Percentiles rank a stretch among this genome's conserved stretches.
Evolutionary conservation across 805 yeast genomes (phyloP).

Genomic region (Dipodascus albidus): DNA sequence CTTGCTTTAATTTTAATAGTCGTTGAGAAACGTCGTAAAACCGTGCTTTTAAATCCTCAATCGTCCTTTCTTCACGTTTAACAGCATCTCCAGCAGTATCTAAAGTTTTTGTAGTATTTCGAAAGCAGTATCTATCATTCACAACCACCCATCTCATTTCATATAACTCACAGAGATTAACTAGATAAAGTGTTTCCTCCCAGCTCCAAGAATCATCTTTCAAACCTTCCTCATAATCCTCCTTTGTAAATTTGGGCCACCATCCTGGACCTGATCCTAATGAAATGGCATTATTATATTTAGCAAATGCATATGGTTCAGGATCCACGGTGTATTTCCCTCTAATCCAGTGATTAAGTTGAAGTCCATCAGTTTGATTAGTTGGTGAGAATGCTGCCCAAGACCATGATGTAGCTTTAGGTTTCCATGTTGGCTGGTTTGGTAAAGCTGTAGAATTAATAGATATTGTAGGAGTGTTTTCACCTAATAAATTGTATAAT

Average conservation of each 20-base stretch:
- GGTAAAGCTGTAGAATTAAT: slow-evolving; percentile 46
- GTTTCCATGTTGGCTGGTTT: slow-evolving; percentile 46
- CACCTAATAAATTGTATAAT: slow-evolving; percentile 77
- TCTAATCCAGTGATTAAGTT: slow-evolving; percentile 76
- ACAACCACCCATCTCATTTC: slow-evolving; percentile 66
- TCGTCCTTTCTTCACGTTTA: slow-evolving; percentile 28
- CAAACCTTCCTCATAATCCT: slow-evolving; percentile 22
- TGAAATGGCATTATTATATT: slow-evolving; percentile 56
- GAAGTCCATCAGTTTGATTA: slow-evolving; percentile 39
- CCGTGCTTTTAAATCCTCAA: slow-evolving; percentile 77
- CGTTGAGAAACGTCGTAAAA: slow-evolving; percentile 60
- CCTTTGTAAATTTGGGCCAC: slow-evolving; percentile 23
- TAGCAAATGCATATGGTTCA: slow-evolving; percentile 51
- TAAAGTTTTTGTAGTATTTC: not conserved
- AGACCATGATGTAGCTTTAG: slow-evolving; percentile 77
- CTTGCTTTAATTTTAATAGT: slow-evolving; percentile 36
- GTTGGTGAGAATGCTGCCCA: slow-evolving; percentile 47
- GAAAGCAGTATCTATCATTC: slow-evolving; percentile 43
- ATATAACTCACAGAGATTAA: slow-evolving; percentile 41
- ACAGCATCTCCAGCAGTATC: slow-evolving; percentile 1
- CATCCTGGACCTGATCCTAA: slow-evolving; percentile 37
- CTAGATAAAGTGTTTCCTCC: slow-evolving; percentile 70
- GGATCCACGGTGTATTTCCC: slow-evolving; percentile 41
- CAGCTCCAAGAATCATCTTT: slow-evolving; percentile 51
- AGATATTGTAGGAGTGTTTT: slow-evolving; percentile 79